phyloP scores from a whole-genome alignment of 805 yeast species.

The Pichia californica region DNA sequence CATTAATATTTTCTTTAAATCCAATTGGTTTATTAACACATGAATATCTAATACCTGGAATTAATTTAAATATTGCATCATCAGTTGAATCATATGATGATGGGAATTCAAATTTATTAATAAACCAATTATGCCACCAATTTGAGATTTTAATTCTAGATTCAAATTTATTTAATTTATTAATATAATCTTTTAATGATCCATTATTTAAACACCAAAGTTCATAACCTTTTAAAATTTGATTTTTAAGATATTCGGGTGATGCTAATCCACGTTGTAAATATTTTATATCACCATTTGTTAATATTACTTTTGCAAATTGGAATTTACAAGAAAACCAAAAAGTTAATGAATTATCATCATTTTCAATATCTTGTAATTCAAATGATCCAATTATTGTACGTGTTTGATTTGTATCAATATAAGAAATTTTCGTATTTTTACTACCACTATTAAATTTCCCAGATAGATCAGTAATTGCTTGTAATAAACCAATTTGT shows the following conservation, averaged over 20 bases:
- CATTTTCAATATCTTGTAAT: slow-evolving; percentile 8
- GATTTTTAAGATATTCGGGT: slow-evolving; percentile 28
- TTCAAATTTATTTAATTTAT: slow-evolving; percentile 1
- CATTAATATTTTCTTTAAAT: slow-evolving; percentile 23
- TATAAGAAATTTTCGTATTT: slow-evolving; percentile 5
- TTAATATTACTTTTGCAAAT: slow-evolving; percentile 9
- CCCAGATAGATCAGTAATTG: slow-evolving; percentile 22
- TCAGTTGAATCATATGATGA: slow-evolving; percentile 24
- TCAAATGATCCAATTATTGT: slow-evolving; percentile 27
- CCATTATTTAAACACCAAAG: slow-evolving; percentile 32
- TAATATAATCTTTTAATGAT: slow-evolving; percentile 12
- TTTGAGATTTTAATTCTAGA: slow-evolving; percentile 6
- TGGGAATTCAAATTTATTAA: slow-evolving; percentile 22
- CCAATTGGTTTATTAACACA: slow-evolving; percentile 26
- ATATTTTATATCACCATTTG: slow-evolving; percentile 9
- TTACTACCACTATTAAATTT: slow-evolving; percentile 14
- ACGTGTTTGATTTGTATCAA: slow-evolving; percentile 31
- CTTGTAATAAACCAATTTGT: slow-evolving; percentile 23
- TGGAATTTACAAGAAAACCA: slow-evolving; percentile 29
- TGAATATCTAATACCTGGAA: slow-evolving; percentile 26
- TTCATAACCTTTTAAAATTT: slow-evolving; percentile 27
- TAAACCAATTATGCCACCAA: slow-evolving; percentile 36
- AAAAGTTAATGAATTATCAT: slow-evolving; percentile 10
- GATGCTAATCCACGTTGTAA: slow-evolving; percentile 25
- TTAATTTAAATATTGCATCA: slow-evolving; percentile 30